Conservation (phyloP, 805 yeast species). For the Lipomyces japonicus region DNA sequence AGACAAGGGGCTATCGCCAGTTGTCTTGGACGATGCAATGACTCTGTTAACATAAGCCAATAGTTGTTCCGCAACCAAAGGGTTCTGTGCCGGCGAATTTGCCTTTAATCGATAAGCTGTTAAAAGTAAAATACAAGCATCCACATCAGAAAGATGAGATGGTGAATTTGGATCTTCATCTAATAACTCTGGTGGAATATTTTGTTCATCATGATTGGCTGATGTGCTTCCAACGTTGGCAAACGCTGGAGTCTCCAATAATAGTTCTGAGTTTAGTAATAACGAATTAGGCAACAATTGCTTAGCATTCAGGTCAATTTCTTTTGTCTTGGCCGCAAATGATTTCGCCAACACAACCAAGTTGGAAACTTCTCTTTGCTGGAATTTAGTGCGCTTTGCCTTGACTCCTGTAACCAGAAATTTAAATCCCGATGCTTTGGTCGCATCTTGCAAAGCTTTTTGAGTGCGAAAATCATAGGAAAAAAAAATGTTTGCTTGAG, state of each 20-base stretch:
- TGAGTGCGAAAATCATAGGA: conserved; percentile 44
- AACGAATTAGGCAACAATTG: conserved; percentile 5
- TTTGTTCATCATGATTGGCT: background rate
- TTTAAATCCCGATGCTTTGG: conserved; percentile 40
- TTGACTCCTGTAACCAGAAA: conserved; percentile 79
- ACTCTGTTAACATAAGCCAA: conserved; percentile 71
- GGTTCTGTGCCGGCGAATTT: conserved; percentile 61
- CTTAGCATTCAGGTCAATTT: conserved; percentile 8
- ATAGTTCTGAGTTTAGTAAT: conserved; percentile 56
- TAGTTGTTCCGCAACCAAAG: conserved; percentile 77
- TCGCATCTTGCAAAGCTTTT: conserved; percentile 36
- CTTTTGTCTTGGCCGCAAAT: background rate
- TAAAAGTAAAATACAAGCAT: conserved; percentile 68
- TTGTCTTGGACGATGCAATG: conserved; percentile 44
- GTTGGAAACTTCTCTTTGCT: conserved; percentile 64
- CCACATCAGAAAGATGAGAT: conserved; percentile 66
- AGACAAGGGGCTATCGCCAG: conserved; percentile 37
- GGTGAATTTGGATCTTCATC: conserved; percentile 71
- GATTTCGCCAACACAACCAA: conserved; percentile 68
- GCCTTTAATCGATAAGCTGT: conserved; percentile 60
- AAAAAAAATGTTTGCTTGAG: conserved; percentile 33
- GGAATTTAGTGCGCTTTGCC: conserved; percentile 83
- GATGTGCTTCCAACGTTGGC: conserved; percentile 40
- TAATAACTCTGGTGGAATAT: conserved; percentile 38
- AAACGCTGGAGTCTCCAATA: conserved; percentile 70